Base-by-base conservation (phyloP, 2,329 filamentous ascomycete species). In the Trichoderma lentiforme region DNA sequence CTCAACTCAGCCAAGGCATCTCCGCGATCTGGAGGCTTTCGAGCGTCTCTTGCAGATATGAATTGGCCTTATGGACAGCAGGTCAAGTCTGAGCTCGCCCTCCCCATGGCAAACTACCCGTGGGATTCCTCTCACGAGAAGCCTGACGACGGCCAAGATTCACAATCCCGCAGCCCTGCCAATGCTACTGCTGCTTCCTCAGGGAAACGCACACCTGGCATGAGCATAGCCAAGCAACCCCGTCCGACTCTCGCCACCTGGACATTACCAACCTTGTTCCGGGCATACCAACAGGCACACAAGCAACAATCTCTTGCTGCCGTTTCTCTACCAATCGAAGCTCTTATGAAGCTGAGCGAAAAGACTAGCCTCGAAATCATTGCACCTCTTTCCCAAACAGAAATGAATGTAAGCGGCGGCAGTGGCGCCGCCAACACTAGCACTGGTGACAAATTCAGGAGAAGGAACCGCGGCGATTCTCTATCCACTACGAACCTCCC, bases 241-340 rank as follows among this genome's bases (percentile, higher is more conserved):
- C 77, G 80, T 70, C 81, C 80, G 32, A 77, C 80, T 4, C 74
- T 84, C 28, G 80, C 82, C 4, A 80, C 82, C 14, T 93, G 90
- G 90, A 87, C 89, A 71, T 88, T 91, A 18, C 93, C 93, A 7
- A 93, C 94, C 2, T 83, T 98, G 14, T 97, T 95, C 80, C 92
- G 97, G 79, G 94, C 93, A 14, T 97, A 94, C 79, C 92, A 93
- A 0, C 94, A 97, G 80, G 90, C 93, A 3, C 87, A 93, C 75
- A 94, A 92, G 77, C 89, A 96, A 79, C 90, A 89, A 12, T 89
- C 87, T 18, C 84, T 97, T 3, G 87, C 90, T 30, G 87, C 92
- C 18, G 91, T 91, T 47, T 88, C 87, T 2, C 82, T 92, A 12
- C 89, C 92, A 1, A 87, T 91, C 2, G 94, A 97, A 73, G 82